Evolutionary conservation across 2,329 filamentous ascomycete species (phyloP).

Genomic region (Xylaria arbuscula): DNA sequence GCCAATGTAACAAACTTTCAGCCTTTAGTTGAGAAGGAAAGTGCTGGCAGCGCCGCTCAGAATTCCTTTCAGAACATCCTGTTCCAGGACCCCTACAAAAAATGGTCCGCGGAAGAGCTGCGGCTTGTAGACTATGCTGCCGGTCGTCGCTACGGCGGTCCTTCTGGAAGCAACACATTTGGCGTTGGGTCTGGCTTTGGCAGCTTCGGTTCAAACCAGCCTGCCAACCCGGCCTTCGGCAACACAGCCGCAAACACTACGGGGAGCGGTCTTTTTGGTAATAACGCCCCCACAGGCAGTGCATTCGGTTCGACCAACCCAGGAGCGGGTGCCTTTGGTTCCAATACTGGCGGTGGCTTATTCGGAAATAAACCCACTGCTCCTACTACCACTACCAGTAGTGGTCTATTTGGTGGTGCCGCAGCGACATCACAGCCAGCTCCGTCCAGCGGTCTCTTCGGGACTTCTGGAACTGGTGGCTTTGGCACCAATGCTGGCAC

Average conservation of each 20-base stretch:
- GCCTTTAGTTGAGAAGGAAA: slow-evolving; percentile 78
- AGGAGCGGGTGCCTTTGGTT: slow-evolving; percentile 44
- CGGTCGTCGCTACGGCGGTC: slow-evolving; percentile 85
- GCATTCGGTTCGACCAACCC: slow-evolving; percentile 47
- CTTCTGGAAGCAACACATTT: slow-evolving; percentile 86
- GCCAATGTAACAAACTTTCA: slow-evolving; percentile 73
- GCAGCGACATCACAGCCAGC: slow-evolving; percentile 43
- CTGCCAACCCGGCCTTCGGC: slow-evolving; percentile 44
- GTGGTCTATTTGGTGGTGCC: slow-evolving; percentile 55
- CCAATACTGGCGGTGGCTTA: slow-evolving; percentile 49
- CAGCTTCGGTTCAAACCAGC: slow-evolving; percentile 57
- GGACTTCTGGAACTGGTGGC: slow-evolving; percentile 56
- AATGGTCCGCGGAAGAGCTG: slow-evolving; percentile 89
- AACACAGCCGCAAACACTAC: slow-evolving; percentile 52
- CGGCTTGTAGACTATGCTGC: slow-evolving; percentile 88
- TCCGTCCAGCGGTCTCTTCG: slow-evolving; percentile 43
- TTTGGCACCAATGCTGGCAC: slow-evolving; percentile 58
- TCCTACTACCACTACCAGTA: slow-evolving; percentile 30
- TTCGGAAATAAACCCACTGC: slow-evolving; percentile 55
- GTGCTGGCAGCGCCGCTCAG: slow-evolving; percentile 60
- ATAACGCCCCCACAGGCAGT: slow-evolving; percentile 37
- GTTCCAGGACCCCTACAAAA: slow-evolving; percentile 83
- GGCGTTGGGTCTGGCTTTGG: slow-evolving; percentile 70
- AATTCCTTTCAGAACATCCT: slow-evolving; percentile 82
- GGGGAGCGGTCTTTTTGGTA: slow-evolving; percentile 56